Base-by-base conservation (phyloP, 768 basidiomycete species). In the Boletus speciosus region DNA sequence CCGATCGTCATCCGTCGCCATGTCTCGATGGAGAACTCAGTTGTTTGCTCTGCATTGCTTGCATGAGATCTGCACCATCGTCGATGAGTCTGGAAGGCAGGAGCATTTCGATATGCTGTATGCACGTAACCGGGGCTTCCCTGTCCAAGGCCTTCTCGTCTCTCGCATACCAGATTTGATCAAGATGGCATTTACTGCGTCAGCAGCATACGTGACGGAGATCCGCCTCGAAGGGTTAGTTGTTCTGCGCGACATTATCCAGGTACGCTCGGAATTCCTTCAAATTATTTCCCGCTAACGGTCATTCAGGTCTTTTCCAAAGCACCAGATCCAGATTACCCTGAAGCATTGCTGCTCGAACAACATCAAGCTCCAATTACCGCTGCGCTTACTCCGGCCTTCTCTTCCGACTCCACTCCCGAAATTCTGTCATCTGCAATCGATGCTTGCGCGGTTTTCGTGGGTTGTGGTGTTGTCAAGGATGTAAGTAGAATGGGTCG, bases 311-410 rank as follows among this genome's bases (percentile, higher is more conserved):
- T 88, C 50, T 99, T 99, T 71, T 82, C 92, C 2, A 72, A 77
- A 29, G 81, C 90, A 6, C 90, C 92, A 0, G 97, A 99, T 72
- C 92, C 94, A 2, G 93, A 93, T 49, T 98, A 93, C 61, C 89
- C 91, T 34, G 92, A 92, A 55, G 84, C 90, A 0, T 76, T 95
- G 6, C 76, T 99, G 3, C 81, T 99, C 12, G 96, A 99, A 66
- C 97, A 99, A 68, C 90, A 97, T 69, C 97, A 99, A 73, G 96
- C 97, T 0, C 96, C 97, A 0, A 96, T 99, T 55, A 97, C 96
- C 2, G 93, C 97, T 19, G 97, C 97, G 0, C 78, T 98, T 16
- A 98, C 96, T 0, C 96, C 97, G 0, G 94, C 95, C 0, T 98
- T 99, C 65, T 93, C 93, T 1, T 80, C 92, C 0, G 97, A 98